Conservation (phyloP, 2,329 filamentous ascomycete genomes). For the Epichloe sylvatica region DNA sequence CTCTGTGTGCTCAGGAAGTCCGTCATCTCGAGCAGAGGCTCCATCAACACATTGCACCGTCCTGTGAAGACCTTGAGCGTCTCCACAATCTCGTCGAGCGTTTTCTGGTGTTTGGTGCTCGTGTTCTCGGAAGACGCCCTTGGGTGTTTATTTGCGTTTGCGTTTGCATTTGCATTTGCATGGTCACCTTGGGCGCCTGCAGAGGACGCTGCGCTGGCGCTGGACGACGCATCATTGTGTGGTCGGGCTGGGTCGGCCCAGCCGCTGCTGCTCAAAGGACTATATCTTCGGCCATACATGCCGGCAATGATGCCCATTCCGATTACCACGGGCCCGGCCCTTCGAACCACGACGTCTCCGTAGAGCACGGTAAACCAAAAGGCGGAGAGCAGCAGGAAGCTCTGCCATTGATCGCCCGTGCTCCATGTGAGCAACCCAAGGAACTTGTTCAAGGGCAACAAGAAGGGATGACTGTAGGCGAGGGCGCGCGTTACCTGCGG, state of each 20-base stretch:
- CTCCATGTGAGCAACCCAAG: constrained; percentile 87
- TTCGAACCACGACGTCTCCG: constrained; percentile 67
- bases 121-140: constrained; percentile 42
- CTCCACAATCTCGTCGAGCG: constrained; percentile 91
- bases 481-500: constrained; percentile 88
- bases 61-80: constrained; percentile 82
- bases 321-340: constrained; percentile 70
- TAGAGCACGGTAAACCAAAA: constrained; percentile 86
- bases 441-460: constrained; percentile 75
- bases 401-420: constrained; percentile 88
- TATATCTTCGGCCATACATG: constrained; percentile 87
- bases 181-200: constrained; percentile 14
- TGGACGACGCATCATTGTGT: constrained; percentile 14
- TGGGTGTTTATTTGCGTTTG: constrained; percentile 24
- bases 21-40: constrained; percentile 76
- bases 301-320: constrained; percentile 69
- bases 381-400: constrained; percentile 69
- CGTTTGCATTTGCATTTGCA: constrained; percentile 11
- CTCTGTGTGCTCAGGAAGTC: constrained; percentile 87
- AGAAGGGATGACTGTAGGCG: constrained; percentile 89
- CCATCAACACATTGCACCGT: constrained; percentile 80
- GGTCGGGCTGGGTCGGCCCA: constrained; percentile 41
- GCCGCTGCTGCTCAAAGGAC: constrained; percentile 73
- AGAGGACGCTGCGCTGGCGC: constrained; percentile 8
- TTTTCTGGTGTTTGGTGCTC: constrained; percentile 74